Evolutionary conservation across 1,139 yeast genomes (phyloP).

Genomic region (Taphrina communis): DNA sequence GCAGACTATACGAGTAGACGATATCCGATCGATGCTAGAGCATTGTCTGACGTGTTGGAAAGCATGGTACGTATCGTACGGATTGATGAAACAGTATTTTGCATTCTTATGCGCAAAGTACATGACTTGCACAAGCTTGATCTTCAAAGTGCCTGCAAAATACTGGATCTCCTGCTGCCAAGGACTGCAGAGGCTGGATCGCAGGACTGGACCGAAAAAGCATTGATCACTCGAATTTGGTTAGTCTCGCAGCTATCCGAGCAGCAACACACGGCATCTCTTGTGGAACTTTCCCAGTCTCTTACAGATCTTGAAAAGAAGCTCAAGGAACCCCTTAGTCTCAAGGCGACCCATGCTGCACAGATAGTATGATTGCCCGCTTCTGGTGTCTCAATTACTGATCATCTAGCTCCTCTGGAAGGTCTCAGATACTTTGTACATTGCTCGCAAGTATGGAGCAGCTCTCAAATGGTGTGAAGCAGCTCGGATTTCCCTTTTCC

Average conservation of each 20-base stretch:
- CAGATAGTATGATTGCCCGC: slow-evolving; percentile 41
- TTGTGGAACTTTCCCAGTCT: not conserved
- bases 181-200: slow-evolving; percentile 14
- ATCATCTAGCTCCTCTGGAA: slow-evolving; percentile 43
- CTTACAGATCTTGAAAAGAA: slow-evolving; percentile 39
- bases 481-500: slow-evolving; percentile 38
- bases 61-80: slow-evolving; percentile 37
- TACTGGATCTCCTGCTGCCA: slow-evolving; percentile 32
- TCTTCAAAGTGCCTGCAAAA: slow-evolving; percentile 4
- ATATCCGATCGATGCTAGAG: not conserved
- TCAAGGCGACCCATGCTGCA: slow-evolving; percentile 40
- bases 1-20: slow-evolving; percentile 6
- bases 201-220: slow-evolving; percentile 41
- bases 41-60: slow-evolving; percentile 15
- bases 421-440: slow-evolving; percentile 40
- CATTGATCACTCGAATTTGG: slow-evolving; percentile 42
- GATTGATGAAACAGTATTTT: slow-evolving; percentile 5
- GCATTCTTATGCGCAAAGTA: slow-evolving; percentile 13
- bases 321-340: slow-evolving; percentile 30
- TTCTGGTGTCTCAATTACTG: not conserved
- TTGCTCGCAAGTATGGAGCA: slow-evolving; percentile 27
- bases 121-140: slow-evolving; percentile 24
- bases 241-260: slow-evolving; percentile 31
- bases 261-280: slow-evolving; percentile 3
- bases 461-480: slow-evolving; percentile 44